Base-by-base conservation (phyloP, 2,329 filamentous ascomycete species). In the Juglanconis juglandina region DNA sequence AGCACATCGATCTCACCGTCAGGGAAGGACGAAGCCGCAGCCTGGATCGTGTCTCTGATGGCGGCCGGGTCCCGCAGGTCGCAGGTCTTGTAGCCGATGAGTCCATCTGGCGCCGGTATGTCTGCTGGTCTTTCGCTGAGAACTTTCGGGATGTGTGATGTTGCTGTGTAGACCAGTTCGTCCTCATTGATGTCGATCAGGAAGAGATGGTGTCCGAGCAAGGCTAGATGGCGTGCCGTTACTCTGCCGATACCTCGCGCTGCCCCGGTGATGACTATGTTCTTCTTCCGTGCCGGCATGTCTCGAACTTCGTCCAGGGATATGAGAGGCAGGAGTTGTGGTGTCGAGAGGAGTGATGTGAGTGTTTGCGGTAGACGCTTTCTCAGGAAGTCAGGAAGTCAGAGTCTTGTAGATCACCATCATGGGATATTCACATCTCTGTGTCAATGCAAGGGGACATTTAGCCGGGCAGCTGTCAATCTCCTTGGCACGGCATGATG, bases 221-320 rank as follows among this genome's bases (percentile, higher is more conserved):
- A 62, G 24, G 76, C 69, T 52, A 80, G 75, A 48, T 76, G 73
- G 10, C 77, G 75, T 48, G 76, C 74, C 14, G 79, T 69, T 39
- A 73, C 75, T 44, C 78, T 73, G 32, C 79, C 77, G 49, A 81
- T 79, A 33, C 78, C 79, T 34, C 75, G 72, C 4, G 76, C 76
- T 53, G 73, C 77, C 34, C 77, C 77, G 39, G 61, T 65, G 11
- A 66, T 53, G 34, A 65, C 57, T 35, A 66, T 62, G 53, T 64
- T 60, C 34, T 63, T 62, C 37, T 42, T 58, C 32, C 44, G 37
- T 33, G 44, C 44, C 24, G 62, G 47, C 53, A 62, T 62, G 47
- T 57, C 51, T 46, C 49, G 51, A 46, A 35, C 17, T 48, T 51
- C n/a, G 39, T 17, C 32, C 37, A 46, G 58, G 33, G 13, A 30